Base-by-base conservation (phyloP, 2,329 filamentous ascomycete species). In the Aspergillus oerlinghausenensis region DNA sequence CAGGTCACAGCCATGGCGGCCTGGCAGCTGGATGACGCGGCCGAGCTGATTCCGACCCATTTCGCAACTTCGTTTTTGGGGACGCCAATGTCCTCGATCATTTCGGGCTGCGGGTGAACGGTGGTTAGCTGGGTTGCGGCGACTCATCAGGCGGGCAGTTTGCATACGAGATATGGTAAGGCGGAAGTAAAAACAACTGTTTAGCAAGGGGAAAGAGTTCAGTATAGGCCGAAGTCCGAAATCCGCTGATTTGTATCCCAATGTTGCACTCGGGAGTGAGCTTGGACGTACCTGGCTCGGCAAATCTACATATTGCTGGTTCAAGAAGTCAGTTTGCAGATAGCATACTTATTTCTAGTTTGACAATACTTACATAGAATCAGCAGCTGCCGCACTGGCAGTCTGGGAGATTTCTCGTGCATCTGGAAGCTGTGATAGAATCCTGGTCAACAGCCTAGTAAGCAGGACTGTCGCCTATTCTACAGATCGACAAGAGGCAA, bases 31-130 rank as follows among this genome's bases (percentile, higher is more conserved):
- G 89, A 89, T 72, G 92, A 91, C 60, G 86, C 80, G 47, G 88
- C 86, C 1, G 87, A 87, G 4, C 86, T 88, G 55, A 90, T 76
- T 52, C 88, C 88, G n/a, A 87, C 89, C 88, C 88, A 93, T 77
- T 86, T 88, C 45, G 89, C 89, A 25, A 96, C 83, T 63, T 88
- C 83, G 62, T 85, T 82, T 47, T 72, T 67, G 7, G 83, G 80
- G 17, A 95, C 79, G 9, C 88, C 86, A 61, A 95, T 91, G 69
- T 85, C 88, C 64, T 87, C 82, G 55, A 96, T 88, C 89, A 96
- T 94, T 73, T 92, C 89, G 10, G 89, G 89, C 61, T 80, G 64
- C 80, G 82, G 25, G 57, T 61, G 56, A 67, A 59, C 55, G 28
- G 55, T 55, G 53, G 40, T 45, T 43, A 29, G 23, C 55, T 50